These are phyloP conservation scores for Narthecium ossifragum DNA, from an alignment of 106 monocot genomes.

Conservation along the genomic window DNA sequence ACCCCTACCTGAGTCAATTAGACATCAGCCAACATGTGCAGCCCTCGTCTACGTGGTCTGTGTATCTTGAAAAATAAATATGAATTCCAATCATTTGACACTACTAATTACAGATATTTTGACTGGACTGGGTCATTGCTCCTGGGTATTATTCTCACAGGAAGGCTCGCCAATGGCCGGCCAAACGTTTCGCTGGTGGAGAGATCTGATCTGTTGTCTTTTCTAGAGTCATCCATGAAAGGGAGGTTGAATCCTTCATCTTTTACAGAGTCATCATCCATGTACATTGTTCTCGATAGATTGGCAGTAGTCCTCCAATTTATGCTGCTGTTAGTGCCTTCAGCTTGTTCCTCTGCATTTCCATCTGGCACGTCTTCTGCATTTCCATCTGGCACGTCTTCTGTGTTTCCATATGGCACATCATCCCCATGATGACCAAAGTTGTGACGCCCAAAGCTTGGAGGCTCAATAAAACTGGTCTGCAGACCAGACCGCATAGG, in stretches of 20 bases:
- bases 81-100: no score
- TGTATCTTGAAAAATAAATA: no score
- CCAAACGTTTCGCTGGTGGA: conserved; percentile 13
- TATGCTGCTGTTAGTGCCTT: background rate
- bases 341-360: conserved; percentile 7
- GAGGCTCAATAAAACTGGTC: conserved; percentile 67
- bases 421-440: conserved; percentile 28
- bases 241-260: no score
- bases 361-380: no score
- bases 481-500: conserved; percentile 3
- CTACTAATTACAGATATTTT: no score
- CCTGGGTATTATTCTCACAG: conserved; percentile 56
- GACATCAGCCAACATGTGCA: no score
- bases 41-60: no score
- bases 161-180: conserved; percentile 22
- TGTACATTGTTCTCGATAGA: no score
- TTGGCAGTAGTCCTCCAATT: conserved; percentile 19
- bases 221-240: conserved; percentile 35
- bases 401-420: conserved; percentile 16
- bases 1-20: no score
- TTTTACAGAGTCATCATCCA: no score
- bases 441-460: conserved; percentile 8
- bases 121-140: conserved; percentile 50
- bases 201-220: conserved; percentile 19
- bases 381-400: conserved; percentile 9